phyloP scores from a whole-genome alignment of 495 filamentous ascomycete genomes.

The Hypoxylon lenormandii region DNA sequence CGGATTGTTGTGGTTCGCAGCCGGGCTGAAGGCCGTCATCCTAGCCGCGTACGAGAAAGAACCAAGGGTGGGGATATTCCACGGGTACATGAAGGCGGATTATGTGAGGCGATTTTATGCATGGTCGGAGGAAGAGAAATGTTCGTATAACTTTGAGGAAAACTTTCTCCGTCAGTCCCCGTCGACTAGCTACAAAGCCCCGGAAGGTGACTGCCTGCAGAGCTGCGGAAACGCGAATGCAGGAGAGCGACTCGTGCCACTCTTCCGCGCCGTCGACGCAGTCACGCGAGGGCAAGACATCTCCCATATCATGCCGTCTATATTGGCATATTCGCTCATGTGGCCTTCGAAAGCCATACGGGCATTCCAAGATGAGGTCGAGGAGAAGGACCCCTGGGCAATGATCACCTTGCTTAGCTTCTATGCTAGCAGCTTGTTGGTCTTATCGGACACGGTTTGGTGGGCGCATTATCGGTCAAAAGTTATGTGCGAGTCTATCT shows the following conservation, averaged over 20 bases:
- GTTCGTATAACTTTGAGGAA: conserved; percentile 1
- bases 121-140: background rate
- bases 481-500: conserved; percentile 15
- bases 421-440: conserved; percentile 12
- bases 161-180: background rate
- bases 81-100: background rate
- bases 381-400: background rate
- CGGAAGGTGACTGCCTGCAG: background rate
- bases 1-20: conserved; percentile 8
- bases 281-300: background rate
- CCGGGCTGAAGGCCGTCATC: conserved; percentile 17
- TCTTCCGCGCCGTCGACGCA: conserved; percentile 12
- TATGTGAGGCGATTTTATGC: background rate
- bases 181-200: too few species aligned
- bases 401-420: conserved; percentile 11
- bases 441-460: conserved; percentile 11
- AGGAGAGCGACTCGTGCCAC: conserved; percentile 6
- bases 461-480: conserved; percentile 8
- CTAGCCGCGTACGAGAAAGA: background rate
- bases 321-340: conserved; percentile 12
- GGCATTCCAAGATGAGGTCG: conserved; percentile 11
- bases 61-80: background rate
- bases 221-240: background rate
- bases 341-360: conserved; percentile 16
- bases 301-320: conserved; percentile 1